A percentile compares a stretch with the other conserved stretches of the same genome.
Evolutionary conservation across 2,329 filamentous ascomycete species (phyloP).

Genomic region (Gremmenia infestans): DNA sequence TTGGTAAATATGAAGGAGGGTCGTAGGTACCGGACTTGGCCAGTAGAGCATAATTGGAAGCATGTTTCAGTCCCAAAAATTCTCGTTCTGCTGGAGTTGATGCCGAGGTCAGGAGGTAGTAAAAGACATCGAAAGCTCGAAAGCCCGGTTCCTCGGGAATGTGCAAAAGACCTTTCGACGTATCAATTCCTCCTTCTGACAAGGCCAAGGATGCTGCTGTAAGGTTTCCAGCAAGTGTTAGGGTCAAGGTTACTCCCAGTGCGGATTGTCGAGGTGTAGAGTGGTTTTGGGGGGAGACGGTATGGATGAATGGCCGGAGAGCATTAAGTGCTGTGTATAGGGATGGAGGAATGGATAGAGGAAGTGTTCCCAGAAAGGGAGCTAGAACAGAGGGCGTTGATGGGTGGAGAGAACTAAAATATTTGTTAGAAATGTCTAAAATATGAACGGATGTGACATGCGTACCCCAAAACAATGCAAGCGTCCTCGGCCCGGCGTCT

Average conservation of each 20-base stretch:
- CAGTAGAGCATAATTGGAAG: constrained; percentile 73
- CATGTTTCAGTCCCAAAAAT: constrained; percentile 73
- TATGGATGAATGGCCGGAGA: constrained; percentile 79
- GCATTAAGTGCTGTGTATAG: constrained; percentile 76
- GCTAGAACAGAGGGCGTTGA: constrained; percentile 80
- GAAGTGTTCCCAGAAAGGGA: constrained; percentile 77
- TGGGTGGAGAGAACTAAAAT: constrained; percentile 74
- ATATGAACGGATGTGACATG: constrained; percentile 8
- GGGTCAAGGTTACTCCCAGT: constrained; percentile 73
- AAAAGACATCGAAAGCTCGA: constrained; percentile 95
- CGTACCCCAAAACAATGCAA: constrained; percentile 83
- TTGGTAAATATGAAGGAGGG: constrained; percentile 82
- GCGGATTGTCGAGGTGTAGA: constrained; percentile 75
- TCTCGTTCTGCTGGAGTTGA: constrained; percentile 86
- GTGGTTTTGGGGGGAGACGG: constrained; percentile 86
- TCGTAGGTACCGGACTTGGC: constrained; percentile 79
- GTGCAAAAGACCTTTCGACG: constrained; percentile 69
- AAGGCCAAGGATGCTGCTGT: constrained; percentile 71
- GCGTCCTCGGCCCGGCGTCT: constrained; percentile 91
- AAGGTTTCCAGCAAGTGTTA: constrained; percentile 76
- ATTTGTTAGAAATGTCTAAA: constrained; percentile 6
- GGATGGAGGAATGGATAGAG: constrained; percentile 69
- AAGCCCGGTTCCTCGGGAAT: constrained; percentile 76
- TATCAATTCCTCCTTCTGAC: constrained; percentile 85
- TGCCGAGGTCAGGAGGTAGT: constrained; percentile 89